Conservation (phyloP, 768 basidiomycete species). For the Cystofilobasidium macerans region DNA sequence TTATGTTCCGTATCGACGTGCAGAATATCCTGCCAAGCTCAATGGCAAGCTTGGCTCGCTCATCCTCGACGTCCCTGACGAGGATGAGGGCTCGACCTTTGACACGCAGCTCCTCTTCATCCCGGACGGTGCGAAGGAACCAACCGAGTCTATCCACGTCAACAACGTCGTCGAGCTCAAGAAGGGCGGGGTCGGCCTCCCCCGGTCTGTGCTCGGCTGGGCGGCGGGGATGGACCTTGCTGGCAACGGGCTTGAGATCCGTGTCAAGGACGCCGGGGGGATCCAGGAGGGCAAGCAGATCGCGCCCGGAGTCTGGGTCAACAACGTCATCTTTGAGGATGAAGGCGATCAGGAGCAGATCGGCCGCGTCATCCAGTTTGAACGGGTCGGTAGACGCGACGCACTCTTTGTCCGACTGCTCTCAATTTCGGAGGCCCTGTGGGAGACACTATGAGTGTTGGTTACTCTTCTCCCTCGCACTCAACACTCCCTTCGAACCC, state of each 20-base stretch:
- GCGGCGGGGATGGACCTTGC: conserved; percentile 38
- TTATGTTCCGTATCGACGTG: neutral
- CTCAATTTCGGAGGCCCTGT: conserved; percentile 38
- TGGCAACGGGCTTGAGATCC: conserved; percentile 38
- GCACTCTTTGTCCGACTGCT: conserved; percentile 39
- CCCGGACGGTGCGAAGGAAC: conserved; percentile 29
- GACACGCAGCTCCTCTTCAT: conserved; percentile 28
- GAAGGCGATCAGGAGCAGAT: conserved; percentile 29
- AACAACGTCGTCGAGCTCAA: conserved; percentile 41
- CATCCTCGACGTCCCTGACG: conserved; percentile 32
- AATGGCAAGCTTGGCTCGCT: conserved; percentile 38
- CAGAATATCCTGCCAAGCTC: conserved; percentile 39
- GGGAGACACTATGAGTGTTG: conserved; percentile 36
- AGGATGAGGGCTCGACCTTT: conserved; percentile 14
- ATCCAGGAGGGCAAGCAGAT: conserved; percentile 19
- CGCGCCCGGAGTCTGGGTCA: conserved; percentile 2
- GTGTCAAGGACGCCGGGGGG: conserved; percentile 36
- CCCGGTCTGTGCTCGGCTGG: conserved; percentile 40
- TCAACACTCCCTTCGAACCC: too few relatives aligned
- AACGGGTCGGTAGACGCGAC: conserved; percentile 39
- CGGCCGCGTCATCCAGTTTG: conserved; percentile 36
- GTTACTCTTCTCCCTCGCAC: neutral
- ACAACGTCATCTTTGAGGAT: conserved; percentile 22
- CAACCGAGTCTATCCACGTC: conserved; percentile 33
- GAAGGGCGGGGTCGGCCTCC: conserved; percentile 39